Conservation (phyloP, 768 basidiomycete species). For the Mycena amicta region DNA sequence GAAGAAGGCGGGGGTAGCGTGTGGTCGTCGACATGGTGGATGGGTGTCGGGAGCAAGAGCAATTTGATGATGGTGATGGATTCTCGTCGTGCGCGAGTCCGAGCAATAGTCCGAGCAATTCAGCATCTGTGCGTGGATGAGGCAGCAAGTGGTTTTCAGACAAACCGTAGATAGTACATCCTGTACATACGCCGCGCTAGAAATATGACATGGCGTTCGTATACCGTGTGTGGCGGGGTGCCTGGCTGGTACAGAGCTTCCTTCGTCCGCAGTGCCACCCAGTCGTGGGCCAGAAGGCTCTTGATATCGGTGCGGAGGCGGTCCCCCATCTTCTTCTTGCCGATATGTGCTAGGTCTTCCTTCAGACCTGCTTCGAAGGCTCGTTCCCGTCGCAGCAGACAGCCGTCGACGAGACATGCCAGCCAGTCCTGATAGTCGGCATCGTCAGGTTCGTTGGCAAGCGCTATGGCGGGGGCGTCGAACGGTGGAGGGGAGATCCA, state of each 20-base stretch:
- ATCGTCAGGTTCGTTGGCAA: no score
- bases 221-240: not conserved
- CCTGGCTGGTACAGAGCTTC: not conserved
- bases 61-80: no score
- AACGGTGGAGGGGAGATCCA: no score
- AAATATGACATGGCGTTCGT: not conserved
- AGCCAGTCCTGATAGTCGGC: not conserved
- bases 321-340: not conserved
- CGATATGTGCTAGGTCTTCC: not conserved
- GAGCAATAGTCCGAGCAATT: no score
- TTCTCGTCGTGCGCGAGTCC: no score
- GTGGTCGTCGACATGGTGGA: no score
- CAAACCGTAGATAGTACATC: not conserved
- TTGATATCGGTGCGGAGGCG: not conserved
- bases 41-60: no score
- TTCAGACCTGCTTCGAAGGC: not conserved
- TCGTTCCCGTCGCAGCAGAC: not conserved
- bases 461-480: no score
- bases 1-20: no score
- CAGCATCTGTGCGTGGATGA: no score
- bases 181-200: not conserved
- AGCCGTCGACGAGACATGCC: not conserved
- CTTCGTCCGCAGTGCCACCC: not conserved
- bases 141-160: no score
- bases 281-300: not conserved